These are phyloP conservation scores for Colletotrichum spinosum DNA, from an alignment of 2,329 filamentous ascomycete species.

Conservation along the genomic window DNA sequence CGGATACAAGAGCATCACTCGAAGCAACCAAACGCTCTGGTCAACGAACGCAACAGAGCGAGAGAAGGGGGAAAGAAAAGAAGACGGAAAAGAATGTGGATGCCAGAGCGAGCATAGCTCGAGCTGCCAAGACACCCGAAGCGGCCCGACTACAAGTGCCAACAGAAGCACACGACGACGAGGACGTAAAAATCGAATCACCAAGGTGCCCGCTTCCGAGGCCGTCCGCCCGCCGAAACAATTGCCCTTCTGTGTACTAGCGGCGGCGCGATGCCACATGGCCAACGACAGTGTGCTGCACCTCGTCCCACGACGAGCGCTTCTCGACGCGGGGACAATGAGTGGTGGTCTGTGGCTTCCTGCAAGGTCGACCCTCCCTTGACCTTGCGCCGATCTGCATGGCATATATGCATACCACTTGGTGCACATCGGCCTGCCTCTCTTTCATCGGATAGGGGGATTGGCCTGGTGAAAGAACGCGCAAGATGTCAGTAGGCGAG, in stretches of 20 bases:
- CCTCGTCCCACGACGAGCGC: not conserved
- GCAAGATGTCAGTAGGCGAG: no score
- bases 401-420: slow-evolving; percentile 1
- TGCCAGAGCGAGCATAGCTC: no score
- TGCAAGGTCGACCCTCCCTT: not conserved
- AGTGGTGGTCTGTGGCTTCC: not conserved
- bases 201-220: slow-evolving; percentile 1
- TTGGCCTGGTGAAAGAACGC: no score
- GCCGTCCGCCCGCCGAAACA: slow-evolving; percentile 26
- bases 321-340: not conserved
- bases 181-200: slow-evolving; percentile 3
- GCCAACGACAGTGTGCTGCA: slow-evolving; percentile 1
- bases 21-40: no score
- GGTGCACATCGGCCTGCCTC: not conserved
- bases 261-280: slow-evolving; percentile 30
- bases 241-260: slow-evolving; percentile 32
- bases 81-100: no score
- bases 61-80: no score
- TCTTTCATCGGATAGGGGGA: no score
- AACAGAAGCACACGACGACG: not conserved
- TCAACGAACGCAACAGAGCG: no score
- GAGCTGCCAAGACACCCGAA: no score
- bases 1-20: no score
- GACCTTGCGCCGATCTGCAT: slow-evolving; percentile 14
- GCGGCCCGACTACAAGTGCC: not conserved